These are phyloP conservation scores for Phytopythium oedochilum DNA, from an alignment of 352 stramenopile genomes.

Conservation along the genomic window DNA sequence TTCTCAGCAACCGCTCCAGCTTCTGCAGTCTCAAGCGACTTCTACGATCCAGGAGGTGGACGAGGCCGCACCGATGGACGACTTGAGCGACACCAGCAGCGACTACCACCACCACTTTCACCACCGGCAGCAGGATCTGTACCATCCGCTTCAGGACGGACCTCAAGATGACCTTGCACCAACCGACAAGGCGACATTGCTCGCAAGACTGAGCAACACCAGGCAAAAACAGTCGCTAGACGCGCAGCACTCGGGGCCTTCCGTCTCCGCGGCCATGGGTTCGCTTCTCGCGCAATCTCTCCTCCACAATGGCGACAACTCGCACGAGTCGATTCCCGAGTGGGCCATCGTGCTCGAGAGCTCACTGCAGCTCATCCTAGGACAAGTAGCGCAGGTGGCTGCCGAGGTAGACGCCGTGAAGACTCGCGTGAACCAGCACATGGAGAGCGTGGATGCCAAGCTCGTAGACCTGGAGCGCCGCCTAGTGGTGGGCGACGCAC, in stretches of 20 bases:
- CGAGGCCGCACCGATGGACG: neutral
- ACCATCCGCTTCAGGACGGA: too few relatives aligned
- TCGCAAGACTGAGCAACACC: neutral
- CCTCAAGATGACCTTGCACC: too few relatives aligned
- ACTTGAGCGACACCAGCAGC: slow-evolving; percentile 3
- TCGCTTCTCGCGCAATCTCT: neutral
- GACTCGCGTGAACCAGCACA: slow-evolving; percentile 31
- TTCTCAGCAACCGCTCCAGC: slow-evolving; percentile 4
- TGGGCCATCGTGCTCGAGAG: slow-evolving; percentile 48
- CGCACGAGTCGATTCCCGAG: slow-evolving; percentile 17
- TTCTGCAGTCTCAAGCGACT: slow-evolving; percentile 9
- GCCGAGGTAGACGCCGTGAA: slow-evolving; percentile 52
- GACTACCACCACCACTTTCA: slow-evolving; percentile 2
- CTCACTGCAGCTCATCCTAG: slow-evolving; percentile 48
- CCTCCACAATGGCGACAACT: neutral
- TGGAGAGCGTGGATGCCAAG: slow-evolving; percentile 30
- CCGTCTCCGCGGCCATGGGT: neutral
- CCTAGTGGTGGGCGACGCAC: slow-evolving; percentile 37
- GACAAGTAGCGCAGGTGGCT: slow-evolving; percentile 46
- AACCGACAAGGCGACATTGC: neutral
- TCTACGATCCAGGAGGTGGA: slow-evolving; percentile 14
- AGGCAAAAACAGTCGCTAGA: neutral
- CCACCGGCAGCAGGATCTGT: neutral
- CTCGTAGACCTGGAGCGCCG: slow-evolving; percentile 44
- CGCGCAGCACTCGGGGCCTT: neutral